These are phyloP conservation scores for Cronartium quercuum DNA, from an alignment of 1,284 basidiomycete species.

Conservation along the genomic window DNA sequence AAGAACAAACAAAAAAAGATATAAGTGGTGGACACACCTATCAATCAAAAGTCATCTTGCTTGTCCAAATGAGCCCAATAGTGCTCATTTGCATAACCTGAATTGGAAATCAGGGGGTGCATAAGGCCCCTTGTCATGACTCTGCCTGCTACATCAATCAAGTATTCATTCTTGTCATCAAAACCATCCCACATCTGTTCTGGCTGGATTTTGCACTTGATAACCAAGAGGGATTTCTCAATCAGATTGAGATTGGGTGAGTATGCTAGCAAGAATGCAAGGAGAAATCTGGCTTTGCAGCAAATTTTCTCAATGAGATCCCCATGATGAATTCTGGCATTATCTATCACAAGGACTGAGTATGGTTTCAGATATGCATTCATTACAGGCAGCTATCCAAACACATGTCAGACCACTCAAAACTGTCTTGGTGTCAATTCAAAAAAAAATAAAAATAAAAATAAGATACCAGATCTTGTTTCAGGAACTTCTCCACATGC, in stretches of 20 bases:
- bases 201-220: neutral
- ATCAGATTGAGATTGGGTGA: slow-evolving; percentile 9
- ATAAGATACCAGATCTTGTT: neutral
- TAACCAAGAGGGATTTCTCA: neutral
- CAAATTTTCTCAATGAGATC: neutral
- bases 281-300: neutral
- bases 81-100: neutral
- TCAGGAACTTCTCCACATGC: neutral
- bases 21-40: too few relatives aligned
- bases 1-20: too few relatives aligned
- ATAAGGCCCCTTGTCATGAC: neutral
- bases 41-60: too few relatives aligned
- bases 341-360: neutral
- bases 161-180: neutral
- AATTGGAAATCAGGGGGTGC: neutral
- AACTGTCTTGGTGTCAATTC: neutral
- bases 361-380: neutral
- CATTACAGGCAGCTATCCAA: slow-evolving; percentile 4
- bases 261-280: neutral
- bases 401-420: neutral
- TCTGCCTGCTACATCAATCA: neutral
- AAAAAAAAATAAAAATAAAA: neutral
- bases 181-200: neutral
- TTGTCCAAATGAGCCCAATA: neutral
- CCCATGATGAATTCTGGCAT: slow-evolving; percentile 9